phyloP scores from a whole-genome alignment of 2,329 filamentous ascomycete genomes.

The Myriosclerotinia scirpicola region DNA sequence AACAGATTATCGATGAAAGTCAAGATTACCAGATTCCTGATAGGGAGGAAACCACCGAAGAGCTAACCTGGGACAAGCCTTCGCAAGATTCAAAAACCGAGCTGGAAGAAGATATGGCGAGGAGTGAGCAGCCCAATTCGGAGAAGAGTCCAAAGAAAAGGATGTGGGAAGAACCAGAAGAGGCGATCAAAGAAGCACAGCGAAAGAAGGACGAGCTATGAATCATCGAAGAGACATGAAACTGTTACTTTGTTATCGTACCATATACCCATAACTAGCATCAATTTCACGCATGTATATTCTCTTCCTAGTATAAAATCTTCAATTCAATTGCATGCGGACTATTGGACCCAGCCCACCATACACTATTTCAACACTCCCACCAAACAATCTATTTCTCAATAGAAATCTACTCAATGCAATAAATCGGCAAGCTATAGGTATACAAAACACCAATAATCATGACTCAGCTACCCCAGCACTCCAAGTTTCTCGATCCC shows the following conservation, averaged over 20 bases:
- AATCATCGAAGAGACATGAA: neutral
- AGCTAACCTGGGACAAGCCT: conserved; percentile 37
- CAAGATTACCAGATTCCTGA: conserved; percentile 39
- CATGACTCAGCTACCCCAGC: too few species aligned
- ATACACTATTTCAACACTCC: neutral
- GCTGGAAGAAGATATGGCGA: neutral
- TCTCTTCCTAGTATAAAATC: neutral
- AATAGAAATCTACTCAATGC: too few species aligned
- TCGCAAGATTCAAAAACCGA: neutral
- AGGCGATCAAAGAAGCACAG: conserved; percentile 39
- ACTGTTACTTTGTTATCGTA: neutral
- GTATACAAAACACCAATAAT: too few species aligned
- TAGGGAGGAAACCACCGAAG: conserved; percentile 37
- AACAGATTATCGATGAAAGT: conserved; percentile 51
- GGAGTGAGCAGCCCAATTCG: conserved; percentile 36
- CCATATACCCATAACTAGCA: neutral
- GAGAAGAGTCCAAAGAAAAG: conserved; percentile 59
- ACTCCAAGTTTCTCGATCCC: too few species aligned
- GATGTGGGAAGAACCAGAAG: conserved; percentile 56
- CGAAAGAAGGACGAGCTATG: conserved; percentile 40
- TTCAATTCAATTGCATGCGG: neutral
- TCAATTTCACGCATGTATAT: neutral
- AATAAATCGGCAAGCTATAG: too few species aligned
- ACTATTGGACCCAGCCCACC: too few species aligned
- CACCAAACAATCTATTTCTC: neutral